Base-by-base conservation (phyloP, 768 basidiomycete species). In the Erythrobasidium yunnanense region DNA sequence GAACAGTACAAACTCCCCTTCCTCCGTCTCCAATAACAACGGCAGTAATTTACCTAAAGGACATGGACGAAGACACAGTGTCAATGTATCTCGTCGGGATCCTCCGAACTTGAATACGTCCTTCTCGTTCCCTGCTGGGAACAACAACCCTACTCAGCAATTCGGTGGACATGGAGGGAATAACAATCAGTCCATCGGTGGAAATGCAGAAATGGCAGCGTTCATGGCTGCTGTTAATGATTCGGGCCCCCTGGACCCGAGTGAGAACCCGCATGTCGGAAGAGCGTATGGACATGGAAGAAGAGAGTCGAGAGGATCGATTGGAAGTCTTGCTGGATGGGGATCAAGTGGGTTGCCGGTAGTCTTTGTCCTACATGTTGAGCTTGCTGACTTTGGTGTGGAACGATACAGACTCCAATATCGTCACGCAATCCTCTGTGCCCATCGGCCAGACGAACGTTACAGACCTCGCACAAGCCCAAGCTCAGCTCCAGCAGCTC, bases 401-500 rank as follows among this genome's bases (percentile, higher is more conserved):
- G 29, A 4, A 18, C 6, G 3, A 18, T 49, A 30, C 47, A 51
- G 62, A 51, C 62, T 65, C 62, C 29, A 65, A 51, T 35, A 53
- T 51, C 30, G 62, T 54, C 13, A 65, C 62, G 22, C 62, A 65
- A 34, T 58, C 56, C 4, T 42, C 34, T 17, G 56, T 58, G 13
- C 56, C 56, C 17, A 46, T 58, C 56, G 34, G 25, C 11, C 23
- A 51, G n/a, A 52, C 52, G 25, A 65, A 52, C 11, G 62, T 54
- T 17, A 82, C 88, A 15, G 90, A 95, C 75, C 85, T 99, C 25
- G 93, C 91, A 1, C 89, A 93, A 74, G 95, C 95, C 6, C 92
- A 96, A 75, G 91, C 92, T 4, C 95, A 99, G 75, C 80, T 99
- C 13, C 88, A 90, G 73, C 93, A 92, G 71, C 80, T 99, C 58